Evolutionary conservation across 495 filamentous ascomycete genomes (phyloP), one percentile per base, ranked within the genome.

Genomic region (Neurospora sp.): DNA sequence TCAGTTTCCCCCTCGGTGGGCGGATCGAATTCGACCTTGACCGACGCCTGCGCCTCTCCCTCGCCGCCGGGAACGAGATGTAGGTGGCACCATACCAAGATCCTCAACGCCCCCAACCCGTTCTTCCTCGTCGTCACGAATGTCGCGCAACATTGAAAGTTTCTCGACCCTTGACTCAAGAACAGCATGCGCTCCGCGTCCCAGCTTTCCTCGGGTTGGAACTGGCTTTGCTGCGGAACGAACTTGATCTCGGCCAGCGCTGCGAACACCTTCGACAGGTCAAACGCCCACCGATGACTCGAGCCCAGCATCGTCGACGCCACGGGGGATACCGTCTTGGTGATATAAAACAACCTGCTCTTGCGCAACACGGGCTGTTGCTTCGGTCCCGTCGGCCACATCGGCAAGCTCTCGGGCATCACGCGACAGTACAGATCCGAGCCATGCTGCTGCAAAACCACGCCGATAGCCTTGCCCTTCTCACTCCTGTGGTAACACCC

Each of bases 361-460:
- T 74, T 73, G 22, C n/a, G 22, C 40, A 65, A 37, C 27, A 3
- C 31, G 44, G 39, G 65, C n/a, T 35, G 40, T 70, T 69, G 4
- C 40, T 37, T 3, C 40, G 17, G n/a, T 39, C 45, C 27, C 27
- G 22, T 38, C 35, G 17, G 22, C 37, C 8, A 41, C 40, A 17
- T 42, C 35, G 14, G 72, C 40, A 35, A 76, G 65, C 17, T 5
- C 4, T 74, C 71, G 0, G 76, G 69, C 31, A 40, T n/a, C 4
- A 77, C 69, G 14, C 76, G 70, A n/a, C 74, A 71, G 48, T 76
- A 77, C 10, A 77, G 12, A 40, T 76, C 76, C 45, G 65, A 72
- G 40, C 76, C 76, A 44, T 78, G 76, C 48, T 78, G 69, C 17
- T 70, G 74, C 27, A 78, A 45, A 38, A 68, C 73, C 48, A 78